Evolutionary conservation across 768 basidiomycete genomes (phyloP), one percentile per base, ranked within the genome.

Genomic region (Trametes maxima): DNA sequence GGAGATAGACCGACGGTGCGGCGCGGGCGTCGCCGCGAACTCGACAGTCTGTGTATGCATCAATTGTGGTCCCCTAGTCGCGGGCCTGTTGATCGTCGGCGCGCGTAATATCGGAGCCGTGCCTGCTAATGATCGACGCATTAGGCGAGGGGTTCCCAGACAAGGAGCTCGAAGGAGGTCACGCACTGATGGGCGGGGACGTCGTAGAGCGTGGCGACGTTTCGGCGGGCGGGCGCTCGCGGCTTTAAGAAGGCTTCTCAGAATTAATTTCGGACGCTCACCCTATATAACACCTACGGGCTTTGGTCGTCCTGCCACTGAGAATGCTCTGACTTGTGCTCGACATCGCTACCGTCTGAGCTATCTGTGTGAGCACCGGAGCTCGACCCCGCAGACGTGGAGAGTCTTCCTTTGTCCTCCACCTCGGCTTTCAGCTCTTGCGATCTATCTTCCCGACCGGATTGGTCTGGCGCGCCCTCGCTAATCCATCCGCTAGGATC

Each of bases 401-500:
- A 49, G 35, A 42, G n/a, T 57, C 51, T 17, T n/a, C 43, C 58
- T 11, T 44, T 50, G 24, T 54, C 48, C 17, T 50, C 36, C 28
- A 49, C 37, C 50, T 54, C 64, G 46, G 62, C 25, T 21, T 60
- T 43, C 36, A 28, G 49, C 17, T 52, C n/a, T 21, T 37, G 51
- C 35, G 61, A 54, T 60, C 63, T 42, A 63, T 45, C 47, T 46
- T 60, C 66, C 60, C 59, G 70, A 40, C 70, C 50, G 37, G 3
- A 73, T 22, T 62, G 73, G 2, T 71, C 67, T 8, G 72, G 56
- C 2, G 68, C 58, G 45, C 78, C 79, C 60, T 85, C 82, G 55
- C 80, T 84, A 22, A 91, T 79, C 82, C 80, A 84, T 5, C 91
- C 90, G 65, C 84, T 92, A 3, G 91, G 91, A 68, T 92, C 82